Base-by-base conservation (phyloP, 2,329 filamentous ascomycete genomes). In the Gnomoniopsis sp. region DNA sequence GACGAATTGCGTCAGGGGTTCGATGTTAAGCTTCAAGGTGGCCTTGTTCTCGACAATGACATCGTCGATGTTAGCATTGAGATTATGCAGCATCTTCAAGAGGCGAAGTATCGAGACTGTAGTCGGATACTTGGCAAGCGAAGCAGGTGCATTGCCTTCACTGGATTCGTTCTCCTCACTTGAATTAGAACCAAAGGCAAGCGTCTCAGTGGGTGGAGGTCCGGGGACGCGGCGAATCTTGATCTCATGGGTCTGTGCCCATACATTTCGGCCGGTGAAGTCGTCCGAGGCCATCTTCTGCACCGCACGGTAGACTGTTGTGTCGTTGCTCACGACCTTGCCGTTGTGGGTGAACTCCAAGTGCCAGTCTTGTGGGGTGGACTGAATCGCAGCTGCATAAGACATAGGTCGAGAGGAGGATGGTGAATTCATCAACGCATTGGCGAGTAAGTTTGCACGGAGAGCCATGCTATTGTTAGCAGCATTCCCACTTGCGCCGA, bases 41-140 rank as follows among this genome's bases (percentile, higher is more conserved):
- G 87, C 86, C 68, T 89, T 89, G 67, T 89, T 89, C 62, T 93
- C 89, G 2, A 89, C 84, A 62, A 97, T 74, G 3, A 98, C 89
- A 69, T 98, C 93, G 65, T 97, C 93, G 17, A 97, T 84, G 62
- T 97, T 96, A 34, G 91, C 88, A 68, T 98, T 99, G 64, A 99
- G 79, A 55, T 93, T 89, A 68, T 99, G 95, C 6, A 99, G 79
- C 60, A 96, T 93, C 66, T 93, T 91, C 48, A 99, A 84, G 17
- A 99, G 76, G 38, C 89, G 88, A 49, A 99, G 79, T 63, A 99
- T 99, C 0, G 89, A 91, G 0, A 92, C 87, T 0, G 93, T 96
- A 10, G 88, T 88, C 10, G 90, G 90, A 65, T 95, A 87, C 68
- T 95, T 91, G 60, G 88, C 86, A 47, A 98, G 79, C 0, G 93